These are phyloP conservation scores for Macrolepiota dolichaula DNA, from an alignment of 768 basidiomycete genomes.

Conservation along the genomic window DNA sequence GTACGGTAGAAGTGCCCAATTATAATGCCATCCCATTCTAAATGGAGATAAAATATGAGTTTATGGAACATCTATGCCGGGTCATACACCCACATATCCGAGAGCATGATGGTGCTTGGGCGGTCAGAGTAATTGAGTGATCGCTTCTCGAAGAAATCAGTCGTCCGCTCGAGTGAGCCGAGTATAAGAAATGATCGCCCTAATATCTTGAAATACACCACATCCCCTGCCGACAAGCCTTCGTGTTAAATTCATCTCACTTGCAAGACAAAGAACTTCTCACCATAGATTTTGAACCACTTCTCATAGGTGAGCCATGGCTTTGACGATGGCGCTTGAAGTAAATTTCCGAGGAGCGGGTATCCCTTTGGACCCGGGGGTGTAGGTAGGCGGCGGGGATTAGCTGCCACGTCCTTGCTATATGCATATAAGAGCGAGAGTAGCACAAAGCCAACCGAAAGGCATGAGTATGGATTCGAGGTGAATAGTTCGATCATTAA, in stretches of 20 bases:
- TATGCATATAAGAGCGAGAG: neutral
- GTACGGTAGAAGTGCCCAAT: constrained; percentile 25
- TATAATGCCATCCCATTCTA: constrained; percentile 31
- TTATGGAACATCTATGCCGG: neutral
- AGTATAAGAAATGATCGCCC: constrained; percentile 14
- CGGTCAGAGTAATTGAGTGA: constrained; percentile 19
- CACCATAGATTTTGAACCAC: constrained; percentile 18
- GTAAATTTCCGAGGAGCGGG: constrained; percentile 17
- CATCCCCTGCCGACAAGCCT: constrained; percentile 8
- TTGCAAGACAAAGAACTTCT: neutral
- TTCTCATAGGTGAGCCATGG: constrained; percentile 16
- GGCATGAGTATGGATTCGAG: neutral
- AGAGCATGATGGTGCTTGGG: constrained; percentile 6
- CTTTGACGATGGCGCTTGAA: constrained; percentile 13
- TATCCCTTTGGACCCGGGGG: constrained; percentile 14
- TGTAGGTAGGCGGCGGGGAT: constrained; percentile 3
- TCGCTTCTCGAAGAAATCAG: constrained; percentile 15
- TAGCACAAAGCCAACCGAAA: neutral
- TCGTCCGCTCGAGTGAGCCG: constrained; percentile 5
- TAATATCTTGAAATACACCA: constrained; percentile 14
- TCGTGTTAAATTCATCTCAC: neutral
- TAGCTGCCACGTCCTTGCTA: neutral
- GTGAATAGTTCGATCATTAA: neutral
- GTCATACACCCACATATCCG: neutral
- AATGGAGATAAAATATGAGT: neutral